Percentiles rank a stretch among this genome's conserved stretches.
These are phyloP conservation scores for Catharanthus roseus DNA, from an alignment of 257 asterid genomes.

Conservation along the genomic window DNA sequence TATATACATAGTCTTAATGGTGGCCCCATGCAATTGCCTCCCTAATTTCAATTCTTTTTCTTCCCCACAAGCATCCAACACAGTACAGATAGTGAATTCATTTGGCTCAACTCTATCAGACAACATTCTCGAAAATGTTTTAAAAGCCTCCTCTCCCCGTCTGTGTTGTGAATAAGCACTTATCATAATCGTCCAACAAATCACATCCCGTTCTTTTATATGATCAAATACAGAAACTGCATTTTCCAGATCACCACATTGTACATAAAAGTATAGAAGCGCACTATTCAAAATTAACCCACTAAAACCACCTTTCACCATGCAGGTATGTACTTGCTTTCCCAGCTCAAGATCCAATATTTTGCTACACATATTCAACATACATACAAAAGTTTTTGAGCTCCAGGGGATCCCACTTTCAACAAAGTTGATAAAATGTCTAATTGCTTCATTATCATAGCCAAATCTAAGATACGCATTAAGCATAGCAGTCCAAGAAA, in stretches of 20 bases:
- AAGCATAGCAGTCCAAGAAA: slow-evolving; percentile 95
- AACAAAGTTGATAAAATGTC: slow-evolving; percentile 48
- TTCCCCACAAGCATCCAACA: slow-evolving; percentile 72
- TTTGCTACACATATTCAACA: slow-evolving; percentile 52
- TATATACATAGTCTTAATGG: slow-evolving; percentile 51
- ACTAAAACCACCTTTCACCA: slow-evolving; percentile 46
- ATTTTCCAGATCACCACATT: slow-evolving; percentile 54
- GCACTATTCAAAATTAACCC: slow-evolving; percentile 60
- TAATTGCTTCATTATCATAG: slow-evolving; percentile 38
- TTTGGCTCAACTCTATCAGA: slow-evolving; percentile 61
- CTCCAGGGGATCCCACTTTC: slow-evolving; percentile 45
- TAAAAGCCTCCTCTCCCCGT: slow-evolving; percentile 49
- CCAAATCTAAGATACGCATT: slow-evolving; percentile 71
- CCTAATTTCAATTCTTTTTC: slow-evolving; percentile 63
- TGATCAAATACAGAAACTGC: slow-evolving; percentile 52
- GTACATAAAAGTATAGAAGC: slow-evolving; percentile 58
- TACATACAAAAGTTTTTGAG: slow-evolving; percentile 66
- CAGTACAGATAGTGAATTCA: slow-evolving; percentile 70
- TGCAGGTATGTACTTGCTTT: slow-evolving; percentile 62
- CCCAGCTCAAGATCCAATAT: slow-evolving; percentile 57
- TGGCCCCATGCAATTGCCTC: slow-evolving; percentile 58
- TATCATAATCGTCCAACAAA: slow-evolving; percentile 85
- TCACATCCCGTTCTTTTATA: slow-evolving; percentile 52
- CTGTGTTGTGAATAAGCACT: slow-evolving; percentile 72
- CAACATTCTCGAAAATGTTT: slow-evolving; percentile 49